A percentile compares a stretch with the other conserved stretches of the same genome.
Conservation (phyloP, 192 early-diverging fungal species). For the Geosiphon pyriformis region DNA sequence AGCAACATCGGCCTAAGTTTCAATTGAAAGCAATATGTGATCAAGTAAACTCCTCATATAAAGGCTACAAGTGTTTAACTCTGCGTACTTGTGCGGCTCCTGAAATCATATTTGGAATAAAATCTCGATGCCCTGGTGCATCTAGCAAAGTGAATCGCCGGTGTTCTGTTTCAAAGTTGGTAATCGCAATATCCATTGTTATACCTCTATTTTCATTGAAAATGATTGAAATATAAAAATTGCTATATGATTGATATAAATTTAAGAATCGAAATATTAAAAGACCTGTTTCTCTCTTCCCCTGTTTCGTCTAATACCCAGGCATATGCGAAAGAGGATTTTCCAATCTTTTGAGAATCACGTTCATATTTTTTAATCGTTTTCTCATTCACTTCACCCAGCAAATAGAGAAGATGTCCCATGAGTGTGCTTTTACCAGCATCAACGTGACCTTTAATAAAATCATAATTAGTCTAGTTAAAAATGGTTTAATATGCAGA, state of each 20-base stretch:
- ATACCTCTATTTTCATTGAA: slow-evolving; percentile 60
- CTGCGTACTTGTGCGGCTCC: slow-evolving; percentile 71
- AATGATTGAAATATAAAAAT: too few relatives aligned
- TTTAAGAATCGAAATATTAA: background rate
- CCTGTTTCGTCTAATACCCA: slow-evolving; percentile 98
- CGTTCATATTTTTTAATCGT: slow-evolving; percentile 83
- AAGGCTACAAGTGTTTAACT: background rate
- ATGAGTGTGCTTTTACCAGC: slow-evolving; percentile 96
- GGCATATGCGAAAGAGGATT: slow-evolving; percentile 92
- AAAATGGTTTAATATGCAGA: background rate
- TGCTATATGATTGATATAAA: too few relatives aligned
- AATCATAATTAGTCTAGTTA: background rate
- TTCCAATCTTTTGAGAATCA: slow-evolving; percentile 90
- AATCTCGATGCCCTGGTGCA: slow-evolving; percentile 96
- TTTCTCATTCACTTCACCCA: slow-evolving; percentile 86
- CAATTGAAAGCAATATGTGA: too few relatives aligned
- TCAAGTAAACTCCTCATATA: background rate
- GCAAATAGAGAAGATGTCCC: slow-evolving; percentile 86
- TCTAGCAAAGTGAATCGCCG: slow-evolving; percentile 86
- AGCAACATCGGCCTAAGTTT: slow-evolving; percentile 81
- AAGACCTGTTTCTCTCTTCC: slow-evolving; percentile 75
- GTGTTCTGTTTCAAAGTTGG: slow-evolving; percentile 75
- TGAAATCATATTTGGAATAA: slow-evolving; percentile 99
- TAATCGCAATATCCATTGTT: slow-evolving; percentile 95
- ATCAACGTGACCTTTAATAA: slow-evolving; percentile 81